A percentile compares a stretch with the other conserved stretches of the same genome.
Evolutionary conservation across 441 rosid species (phyloP).

Genomic region (Rhodomyrtus psidioides): DNA sequence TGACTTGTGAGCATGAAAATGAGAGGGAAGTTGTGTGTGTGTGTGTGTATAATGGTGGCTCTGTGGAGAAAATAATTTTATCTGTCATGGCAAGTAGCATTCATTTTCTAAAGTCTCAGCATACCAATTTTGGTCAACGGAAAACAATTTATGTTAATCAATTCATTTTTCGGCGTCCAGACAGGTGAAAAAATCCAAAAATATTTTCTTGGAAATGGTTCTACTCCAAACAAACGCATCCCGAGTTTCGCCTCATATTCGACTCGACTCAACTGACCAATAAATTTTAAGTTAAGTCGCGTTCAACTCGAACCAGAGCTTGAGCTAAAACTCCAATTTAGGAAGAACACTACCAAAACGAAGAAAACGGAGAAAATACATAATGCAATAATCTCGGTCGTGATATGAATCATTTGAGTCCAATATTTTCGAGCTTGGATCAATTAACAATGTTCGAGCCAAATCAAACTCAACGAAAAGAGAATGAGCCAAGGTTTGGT

Average conservation of each 20-base stretch:
- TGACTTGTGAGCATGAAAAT: not conserved
- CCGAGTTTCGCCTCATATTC: rapidly evolving
- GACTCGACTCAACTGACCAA: not conserved
- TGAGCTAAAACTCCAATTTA: too few species aligned
- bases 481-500: too few species aligned
- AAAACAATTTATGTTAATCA: not conserved
- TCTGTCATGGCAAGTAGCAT: not conserved
- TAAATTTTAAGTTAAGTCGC: rapidly evolving
- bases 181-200: not conserved
- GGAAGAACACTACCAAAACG: too few species aligned
- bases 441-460: too few species aligned
- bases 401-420: too few species aligned
- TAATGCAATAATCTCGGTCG: too few species aligned
- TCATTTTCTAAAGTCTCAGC: not conserved
- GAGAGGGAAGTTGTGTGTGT: too few species aligned
- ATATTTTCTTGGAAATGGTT: not conserved
- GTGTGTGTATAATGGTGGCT: too few species aligned
- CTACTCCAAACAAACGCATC: rapidly evolving
- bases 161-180: not conserved
- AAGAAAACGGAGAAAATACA: too few species aligned
- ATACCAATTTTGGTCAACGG: not conserved
- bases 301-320: not conserved
- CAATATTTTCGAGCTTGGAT: too few species aligned
- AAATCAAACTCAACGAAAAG: too few species aligned
- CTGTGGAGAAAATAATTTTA: too few species aligned